A percentile compares a stretch with the other conserved stretches of the same genome.
These are phyloP conservation scores for Crithidia expoeki DNA, from an alignment of 208 protist genomes.

Conservation along the genomic window DNA sequence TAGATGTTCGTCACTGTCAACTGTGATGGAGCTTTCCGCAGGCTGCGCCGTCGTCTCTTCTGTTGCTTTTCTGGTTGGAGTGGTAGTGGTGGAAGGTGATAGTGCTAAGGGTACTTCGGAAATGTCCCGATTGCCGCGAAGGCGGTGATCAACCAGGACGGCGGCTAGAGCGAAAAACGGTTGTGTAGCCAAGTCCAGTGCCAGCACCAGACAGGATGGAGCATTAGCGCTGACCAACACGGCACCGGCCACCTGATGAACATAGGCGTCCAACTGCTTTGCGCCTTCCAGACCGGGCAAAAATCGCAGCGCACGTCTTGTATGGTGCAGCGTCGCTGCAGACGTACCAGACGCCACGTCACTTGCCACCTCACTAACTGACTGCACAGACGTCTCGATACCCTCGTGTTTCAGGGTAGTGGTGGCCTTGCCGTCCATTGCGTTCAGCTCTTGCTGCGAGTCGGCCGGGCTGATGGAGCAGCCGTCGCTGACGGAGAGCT, in stretches of 20 bases:
- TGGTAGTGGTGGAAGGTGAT: not conserved
- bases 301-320: constrained; percentile 12
- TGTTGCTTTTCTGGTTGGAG: too few relatives aligned
- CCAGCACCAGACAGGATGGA: constrained; percentile 17
- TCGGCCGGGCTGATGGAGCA: not conserved
- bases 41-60: not conserved
- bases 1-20: constrained; percentile 9
- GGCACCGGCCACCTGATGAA: constrained; percentile 4
- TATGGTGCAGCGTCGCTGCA: constrained; percentile 7
- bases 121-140: constrained; percentile 15
- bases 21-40: too few relatives aligned
- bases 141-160: constrained; percentile 19
- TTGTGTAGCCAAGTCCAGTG: constrained; percentile 17
- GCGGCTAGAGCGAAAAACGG: constrained; percentile 32
- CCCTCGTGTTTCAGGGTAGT: not conserved
- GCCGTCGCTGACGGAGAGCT: not conserved
- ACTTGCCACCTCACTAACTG: constrained; percentile 19
- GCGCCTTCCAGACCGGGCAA: constrained; percentile 4
- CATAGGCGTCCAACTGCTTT: constrained; percentile 14
- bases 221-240: not conserved
- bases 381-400: not conserved
- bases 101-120: too few relatives aligned
- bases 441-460: not conserved
- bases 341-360: constrained; percentile 5
- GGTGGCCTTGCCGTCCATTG: not conserved